These are phyloP conservation scores for Fraxinus velutina DNA, from an alignment of 305 asterid genomes.

Conservation along the genomic window DNA sequence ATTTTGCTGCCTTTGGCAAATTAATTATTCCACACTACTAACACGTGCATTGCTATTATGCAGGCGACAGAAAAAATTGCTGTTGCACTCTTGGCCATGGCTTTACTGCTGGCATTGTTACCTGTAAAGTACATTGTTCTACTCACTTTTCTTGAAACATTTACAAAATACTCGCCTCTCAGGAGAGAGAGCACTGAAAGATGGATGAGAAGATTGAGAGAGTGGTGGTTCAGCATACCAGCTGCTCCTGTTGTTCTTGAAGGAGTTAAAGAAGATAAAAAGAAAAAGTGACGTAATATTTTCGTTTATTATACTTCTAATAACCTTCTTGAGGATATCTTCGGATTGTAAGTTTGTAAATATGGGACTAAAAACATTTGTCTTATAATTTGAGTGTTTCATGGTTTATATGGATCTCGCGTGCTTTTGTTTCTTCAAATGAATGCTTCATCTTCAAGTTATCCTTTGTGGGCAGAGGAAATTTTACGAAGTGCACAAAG, in stretches of 20 bases:
- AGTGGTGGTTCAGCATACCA: slow-evolving; percentile 98
- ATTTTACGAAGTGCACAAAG: neutral
- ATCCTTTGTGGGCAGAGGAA: neutral
- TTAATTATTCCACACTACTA: neutral
- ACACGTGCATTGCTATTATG: slow-evolving; percentile 1
- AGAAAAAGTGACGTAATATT: slow-evolving; percentile 39
- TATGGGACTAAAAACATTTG: neutral
- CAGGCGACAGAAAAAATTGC: slow-evolving; percentile 84
- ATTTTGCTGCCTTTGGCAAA: neutral
- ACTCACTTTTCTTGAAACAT: slow-evolving; percentile 56
- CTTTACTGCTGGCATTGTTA: slow-evolving; percentile 51
- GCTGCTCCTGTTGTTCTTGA: slow-evolving; percentile 82
- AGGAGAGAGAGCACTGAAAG: slow-evolving; percentile 72
- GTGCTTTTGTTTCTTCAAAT: neutral
- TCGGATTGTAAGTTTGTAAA: slow-evolving; percentile 26
- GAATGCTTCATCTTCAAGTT: neutral
- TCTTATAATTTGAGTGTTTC: neutral
- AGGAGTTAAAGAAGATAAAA: slow-evolving; percentile 61
- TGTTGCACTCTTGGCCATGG: slow-evolving; percentile 47
- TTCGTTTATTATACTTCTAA: neutral
- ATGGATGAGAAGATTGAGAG: slow-evolving; percentile 74
- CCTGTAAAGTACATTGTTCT: slow-evolving; percentile 48
- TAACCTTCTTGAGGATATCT: neutral
- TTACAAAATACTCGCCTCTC: slow-evolving; percentile 67
- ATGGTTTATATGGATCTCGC: neutral